These are phyloP conservation scores for Monosporascus sp. DNA, from an alignment of 2,329 filamentous ascomycete genomes.

Conservation along the genomic window DNA sequence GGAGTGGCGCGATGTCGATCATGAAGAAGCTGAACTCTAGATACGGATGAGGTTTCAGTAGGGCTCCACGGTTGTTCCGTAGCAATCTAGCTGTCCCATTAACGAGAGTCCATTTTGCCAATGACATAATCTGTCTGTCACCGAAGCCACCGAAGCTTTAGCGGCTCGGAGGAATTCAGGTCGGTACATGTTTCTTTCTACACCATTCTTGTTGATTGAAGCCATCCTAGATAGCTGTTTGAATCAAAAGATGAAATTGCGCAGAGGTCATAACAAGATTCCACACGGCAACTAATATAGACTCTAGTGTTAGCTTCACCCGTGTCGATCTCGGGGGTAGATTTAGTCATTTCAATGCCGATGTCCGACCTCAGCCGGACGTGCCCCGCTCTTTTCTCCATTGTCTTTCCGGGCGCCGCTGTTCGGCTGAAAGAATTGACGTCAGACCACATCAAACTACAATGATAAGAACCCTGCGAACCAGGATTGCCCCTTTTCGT, in stretches of 20 bases:
- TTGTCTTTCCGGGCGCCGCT: neutral
- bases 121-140: neutral
- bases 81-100: neutral
- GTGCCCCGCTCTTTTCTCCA: neutral
- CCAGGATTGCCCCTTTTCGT: no score
- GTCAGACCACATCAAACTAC: neutral
- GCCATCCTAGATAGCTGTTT: no score
- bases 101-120: neutral
- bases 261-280: neutral
- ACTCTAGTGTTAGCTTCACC: neutral
- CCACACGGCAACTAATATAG: neutral
- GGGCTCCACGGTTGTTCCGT: no score
- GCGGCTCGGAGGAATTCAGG: no score
- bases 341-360: neutral
- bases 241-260: neutral
- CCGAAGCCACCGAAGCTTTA: no score
- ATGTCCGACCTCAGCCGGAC: neutral
- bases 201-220: no score
- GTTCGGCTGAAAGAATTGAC: neutral
- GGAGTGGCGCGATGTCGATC: slow-evolving; percentile 68
- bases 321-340: neutral
- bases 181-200: no score
- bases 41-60: slow-evolving; percentile 45
- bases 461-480: neutral
- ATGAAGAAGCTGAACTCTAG: slow-evolving; percentile 70